A percentile compares a stretch with the other conserved stretches of the same genome.
Conservation (phyloP, 2,329 filamentous ascomycete species). For the Nannizziopsis barbatae region DNA sequence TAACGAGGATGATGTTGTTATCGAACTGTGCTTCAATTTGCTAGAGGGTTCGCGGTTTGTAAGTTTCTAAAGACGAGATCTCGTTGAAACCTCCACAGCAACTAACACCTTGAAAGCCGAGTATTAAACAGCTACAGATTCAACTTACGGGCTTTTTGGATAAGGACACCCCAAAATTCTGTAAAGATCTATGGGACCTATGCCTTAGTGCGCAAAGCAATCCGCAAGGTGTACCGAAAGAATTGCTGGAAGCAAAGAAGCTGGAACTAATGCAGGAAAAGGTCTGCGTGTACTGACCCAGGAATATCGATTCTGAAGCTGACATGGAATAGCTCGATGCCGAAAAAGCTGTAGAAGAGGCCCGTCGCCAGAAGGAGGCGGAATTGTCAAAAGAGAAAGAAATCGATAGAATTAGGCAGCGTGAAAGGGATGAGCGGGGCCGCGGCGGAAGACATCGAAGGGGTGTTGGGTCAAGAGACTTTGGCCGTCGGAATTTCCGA, state of each 20-base stretch:
- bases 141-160: slow-evolving; percentile 91
- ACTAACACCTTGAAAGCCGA: slow-evolving; percentile 51
- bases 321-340: slow-evolving; percentile 55
- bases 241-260: slow-evolving; percentile 93
- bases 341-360: slow-evolving; percentile 67
- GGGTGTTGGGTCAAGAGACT: slow-evolving; percentile 31
- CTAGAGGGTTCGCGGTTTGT: slow-evolving; percentile 67
- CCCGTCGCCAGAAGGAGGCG: slow-evolving; percentile 58
- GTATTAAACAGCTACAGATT: slow-evolving; percentile 91
- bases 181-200: slow-evolving; percentile 86
- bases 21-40: slow-evolving; percentile 64
- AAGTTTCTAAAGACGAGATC: slow-evolving; percentile 30
- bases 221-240: slow-evolving; percentile 83
- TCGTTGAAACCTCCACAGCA: slow-evolving; percentile 6
- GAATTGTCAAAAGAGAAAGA: slow-evolving; percentile 62
- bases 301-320: not conserved
- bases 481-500: slow-evolving; percentile 39
- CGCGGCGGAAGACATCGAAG: slow-evolving; percentile 30
- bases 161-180: slow-evolving; percentile 78
- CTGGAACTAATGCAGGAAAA: slow-evolving; percentile 88
- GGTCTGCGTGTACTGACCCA: slow-evolving; percentile 39
- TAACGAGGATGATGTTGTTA: slow-evolving; percentile 92
- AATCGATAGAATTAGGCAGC: slow-evolving; percentile 54
- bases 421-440: slow-evolving; percentile 33
- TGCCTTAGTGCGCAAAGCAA: slow-evolving; percentile 81